phyloP scores from a whole-genome alignment of 2,329 filamentous ascomycete genomes.

The Claviceps monticola region DNA sequence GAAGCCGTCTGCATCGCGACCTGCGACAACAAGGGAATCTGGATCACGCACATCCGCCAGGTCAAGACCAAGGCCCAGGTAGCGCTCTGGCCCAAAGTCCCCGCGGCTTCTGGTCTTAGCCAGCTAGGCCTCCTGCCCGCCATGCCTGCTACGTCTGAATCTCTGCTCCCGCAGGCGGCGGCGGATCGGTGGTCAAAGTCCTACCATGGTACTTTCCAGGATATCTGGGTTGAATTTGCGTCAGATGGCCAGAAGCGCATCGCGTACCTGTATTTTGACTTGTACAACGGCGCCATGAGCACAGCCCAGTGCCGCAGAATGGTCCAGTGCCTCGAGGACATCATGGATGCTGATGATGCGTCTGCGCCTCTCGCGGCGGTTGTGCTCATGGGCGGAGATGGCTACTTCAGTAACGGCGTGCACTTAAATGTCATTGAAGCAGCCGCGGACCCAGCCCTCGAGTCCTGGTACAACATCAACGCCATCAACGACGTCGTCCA shows the following conservation, averaged over 20 bases:
- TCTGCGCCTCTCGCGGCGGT: slow-evolving; percentile 19
- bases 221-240: slow-evolving; percentile 25
- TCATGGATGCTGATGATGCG: slow-evolving; percentile 12
- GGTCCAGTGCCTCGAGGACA: slow-evolving; percentile 21
- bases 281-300: slow-evolving; percentile 30
- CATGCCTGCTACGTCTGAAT: slow-evolving; percentile 6
- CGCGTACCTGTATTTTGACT: slow-evolving; percentile 27
- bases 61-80: slow-evolving; percentile 23
- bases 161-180: slow-evolving; percentile 5
- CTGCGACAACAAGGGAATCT: slow-evolving; percentile 24
- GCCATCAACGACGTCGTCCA: slow-evolving; percentile 28
- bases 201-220: slow-evolving; percentile 20
- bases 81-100: slow-evolving; percentile 27
- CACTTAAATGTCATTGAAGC: slow-evolving; percentile 30
- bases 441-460: slow-evolving; percentile 19
- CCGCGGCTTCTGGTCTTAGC: slow-evolving; percentile 20
- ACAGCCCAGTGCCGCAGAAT: slow-evolving; percentile 23
- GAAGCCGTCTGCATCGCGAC: slow-evolving; percentile 23
- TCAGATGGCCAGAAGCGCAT: slow-evolving; percentile 12
- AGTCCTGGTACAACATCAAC: slow-evolving; percentile 31
- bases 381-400: slow-evolving; percentile 22
- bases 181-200: slow-evolving; percentile 17
- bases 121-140: slow-evolving; percentile 18
- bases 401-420: slow-evolving; percentile 30
- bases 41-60: slow-evolving; percentile 26